Conservation (phyloP, 371 early-diverging fungal genomes). For the Basidiobolus heterosporus region DNA sequence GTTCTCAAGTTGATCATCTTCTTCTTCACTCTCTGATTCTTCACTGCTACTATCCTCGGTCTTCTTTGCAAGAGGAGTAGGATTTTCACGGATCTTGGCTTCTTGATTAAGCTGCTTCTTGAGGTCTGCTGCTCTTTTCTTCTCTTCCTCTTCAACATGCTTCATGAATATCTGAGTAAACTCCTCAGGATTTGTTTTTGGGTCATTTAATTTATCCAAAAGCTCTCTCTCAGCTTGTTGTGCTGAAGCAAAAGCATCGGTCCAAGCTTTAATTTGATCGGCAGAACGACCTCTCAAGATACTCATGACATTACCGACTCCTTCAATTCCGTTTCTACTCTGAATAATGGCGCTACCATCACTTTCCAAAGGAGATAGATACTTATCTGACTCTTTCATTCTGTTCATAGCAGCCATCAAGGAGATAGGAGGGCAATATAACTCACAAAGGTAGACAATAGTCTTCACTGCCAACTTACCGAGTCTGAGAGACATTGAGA, state of each 20-base stretch:
- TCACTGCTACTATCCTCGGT: neutral
- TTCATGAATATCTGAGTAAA: constrained; percentile 18
- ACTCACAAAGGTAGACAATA: constrained; percentile 24
- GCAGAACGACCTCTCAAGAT: constrained; percentile 5
- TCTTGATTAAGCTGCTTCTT: constrained; percentile 1
- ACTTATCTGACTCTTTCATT: constrained; percentile 26
- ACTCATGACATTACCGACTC: constrained; percentile 4
- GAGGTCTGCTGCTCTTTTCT: constrained; percentile 1
- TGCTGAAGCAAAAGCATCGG: constrained; percentile 8
- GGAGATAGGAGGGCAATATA: constrained; percentile 42
- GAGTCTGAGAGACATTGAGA: no score
- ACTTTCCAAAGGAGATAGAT: constrained; percentile 7
- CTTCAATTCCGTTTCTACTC: constrained; percentile 19
- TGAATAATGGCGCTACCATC: constrained; percentile 13
- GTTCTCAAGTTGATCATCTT: neutral
- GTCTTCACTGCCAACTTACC: no score
- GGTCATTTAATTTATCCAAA: constrained; percentile 5
- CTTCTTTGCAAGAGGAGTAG: neutral
- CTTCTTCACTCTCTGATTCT: constrained; percentile 10
- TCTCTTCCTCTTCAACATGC: constrained; percentile 6
- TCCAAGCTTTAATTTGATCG: constrained; percentile 6
- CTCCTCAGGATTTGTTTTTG: constrained; percentile 3
- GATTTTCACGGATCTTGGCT: neutral
- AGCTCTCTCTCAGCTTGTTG: constrained; percentile 13
- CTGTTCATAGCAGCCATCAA: constrained; percentile 46